Evolutionary conservation across 768 basidiomycete genomes (phyloP).

Genomic region (Suillus americanus): DNA sequence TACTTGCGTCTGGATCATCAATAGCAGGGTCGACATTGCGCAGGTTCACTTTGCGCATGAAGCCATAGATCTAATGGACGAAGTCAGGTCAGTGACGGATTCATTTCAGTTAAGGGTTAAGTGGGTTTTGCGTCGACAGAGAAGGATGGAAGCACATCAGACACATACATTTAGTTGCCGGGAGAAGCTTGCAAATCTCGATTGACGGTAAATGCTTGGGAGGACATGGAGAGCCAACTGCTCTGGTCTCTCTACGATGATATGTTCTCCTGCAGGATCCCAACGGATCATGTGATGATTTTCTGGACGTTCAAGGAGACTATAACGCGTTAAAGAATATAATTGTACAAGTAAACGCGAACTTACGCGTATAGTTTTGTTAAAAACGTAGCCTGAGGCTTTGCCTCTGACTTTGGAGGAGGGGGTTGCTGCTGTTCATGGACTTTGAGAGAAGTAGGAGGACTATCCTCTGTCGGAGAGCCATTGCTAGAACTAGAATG

Average conservation of each 20-base stretch:
- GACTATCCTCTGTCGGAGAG: constrained; percentile 44
- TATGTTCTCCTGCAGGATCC: constrained; percentile 91
- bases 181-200: constrained; percentile 95
- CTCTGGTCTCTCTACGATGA: constrained; percentile 93
- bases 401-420: constrained; percentile 67
- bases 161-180: constrained; percentile 85
- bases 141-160: constrained; percentile 38
- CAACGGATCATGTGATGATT: constrained; percentile 97
- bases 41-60: constrained; percentile 97
- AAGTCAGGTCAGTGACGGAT: constrained; percentile 5
- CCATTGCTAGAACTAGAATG: constrained; percentile 42
- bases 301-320: constrained; percentile 86
- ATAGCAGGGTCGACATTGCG: constrained; percentile 94
- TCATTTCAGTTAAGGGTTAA: constrained; percentile 23
- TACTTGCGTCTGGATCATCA: constrained; percentile 94
- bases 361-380: constrained; percentile 94
- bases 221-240: constrained; percentile 93
- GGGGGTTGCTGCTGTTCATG: constrained; percentile 45
- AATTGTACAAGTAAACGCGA: background rate
- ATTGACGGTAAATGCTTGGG: constrained; percentile 93
- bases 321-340: constrained; percentile 33
- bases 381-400: constrained; percentile 92
- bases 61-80: constrained; percentile 84
- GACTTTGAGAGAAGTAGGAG: constrained; percentile 38
- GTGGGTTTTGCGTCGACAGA: constrained; percentile 19